Percentiles rank a stretch among this genome's conserved stretches.
Conservation (phyloP, 139 green algal genomes). For the Closterium sp. region DNA sequence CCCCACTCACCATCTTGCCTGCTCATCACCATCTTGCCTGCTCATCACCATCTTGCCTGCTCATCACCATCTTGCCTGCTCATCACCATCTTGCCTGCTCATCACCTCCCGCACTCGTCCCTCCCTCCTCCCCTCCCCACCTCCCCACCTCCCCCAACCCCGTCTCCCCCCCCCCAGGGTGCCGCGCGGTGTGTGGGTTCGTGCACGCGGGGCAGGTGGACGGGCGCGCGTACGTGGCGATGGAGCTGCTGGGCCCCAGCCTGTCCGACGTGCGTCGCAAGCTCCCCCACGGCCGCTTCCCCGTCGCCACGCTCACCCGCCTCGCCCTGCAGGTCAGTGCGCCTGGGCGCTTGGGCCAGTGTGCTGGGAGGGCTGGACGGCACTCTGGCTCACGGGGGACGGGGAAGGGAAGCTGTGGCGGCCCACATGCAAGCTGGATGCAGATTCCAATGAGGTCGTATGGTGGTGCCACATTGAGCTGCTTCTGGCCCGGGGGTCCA, state of each 20-base stretch:
- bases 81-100: neutral
- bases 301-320: constrained; percentile 26
- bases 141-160: neutral
- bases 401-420: neutral
- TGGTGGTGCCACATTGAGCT: neutral
- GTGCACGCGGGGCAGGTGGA: constrained; percentile 47
- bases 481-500: neutral
- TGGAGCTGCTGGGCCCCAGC: constrained; percentile 80
- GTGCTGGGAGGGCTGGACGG: too few relatives aligned
- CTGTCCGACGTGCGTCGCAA: constrained; percentile 61
- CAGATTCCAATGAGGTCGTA: too few relatives aligned
- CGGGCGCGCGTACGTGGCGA: constrained; percentile 69
- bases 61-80: neutral
- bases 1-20: neutral
- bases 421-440: too few relatives aligned
- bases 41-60: neutral
- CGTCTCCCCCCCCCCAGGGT: constrained; percentile 13
- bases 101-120: neutral
- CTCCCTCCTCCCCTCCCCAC: neutral
- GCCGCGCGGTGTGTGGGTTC: constrained; percentile 45
- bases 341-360: neutral
- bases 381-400: neutral
- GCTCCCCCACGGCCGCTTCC: constrained; percentile 46
- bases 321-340: constrained; percentile 31
- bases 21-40: neutral